A percentile compares a stretch with the other conserved stretches of the same genome.
These are phyloP conservation scores for Myriangium duriaei DNA, from an alignment of 2,329 filamentous ascomycete genomes.

Conservation along the genomic window DNA sequence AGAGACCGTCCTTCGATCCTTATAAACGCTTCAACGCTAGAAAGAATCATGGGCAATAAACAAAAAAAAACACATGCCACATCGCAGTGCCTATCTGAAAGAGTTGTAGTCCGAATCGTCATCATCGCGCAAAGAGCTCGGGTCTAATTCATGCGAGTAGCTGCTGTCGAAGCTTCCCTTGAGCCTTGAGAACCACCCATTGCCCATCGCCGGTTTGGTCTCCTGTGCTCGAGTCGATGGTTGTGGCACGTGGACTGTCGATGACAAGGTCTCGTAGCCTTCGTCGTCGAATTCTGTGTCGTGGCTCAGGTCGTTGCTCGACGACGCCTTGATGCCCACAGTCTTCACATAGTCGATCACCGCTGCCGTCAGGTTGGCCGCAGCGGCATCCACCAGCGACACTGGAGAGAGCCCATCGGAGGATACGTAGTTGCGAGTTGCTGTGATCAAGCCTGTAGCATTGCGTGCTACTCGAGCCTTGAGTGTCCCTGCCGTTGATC, in stretches of 20 bases:
- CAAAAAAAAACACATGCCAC: too few relatives aligned
- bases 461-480: conserved; percentile 80
- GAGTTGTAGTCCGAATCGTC: conserved; percentile 12
- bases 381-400: conserved; percentile 85
- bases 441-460: conserved; percentile 90
- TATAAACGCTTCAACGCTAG: too few relatives aligned
- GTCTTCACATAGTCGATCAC: conserved; percentile 73
- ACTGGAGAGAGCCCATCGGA: conserved; percentile 79
- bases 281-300: conserved; percentile 47
- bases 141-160: conserved; percentile 7
- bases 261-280: conserved; percentile 8
- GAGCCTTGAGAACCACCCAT: conserved; percentile 13
- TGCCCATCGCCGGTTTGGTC: conserved; percentile 9
- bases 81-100: conserved; percentile 6
- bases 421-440: conserved; percentile 78
- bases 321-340: conserved; percentile 72
- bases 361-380: conserved; percentile 75
- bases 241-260: conserved; percentile 8
- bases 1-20: too few relatives aligned
- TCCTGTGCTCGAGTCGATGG: not conserved
- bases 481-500: conserved; percentile 34
- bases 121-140: conserved; percentile 5
- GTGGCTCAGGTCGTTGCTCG: conserved; percentile 62
- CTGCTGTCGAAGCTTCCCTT: conserved; percentile 11
- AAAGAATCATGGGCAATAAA: too few relatives aligned